Evolutionary conservation across 1,139 yeast genomes (phyloP), one percentile per base, ranked within the genome.

Genomic region (Saccharomyces hybrid): DNA sequence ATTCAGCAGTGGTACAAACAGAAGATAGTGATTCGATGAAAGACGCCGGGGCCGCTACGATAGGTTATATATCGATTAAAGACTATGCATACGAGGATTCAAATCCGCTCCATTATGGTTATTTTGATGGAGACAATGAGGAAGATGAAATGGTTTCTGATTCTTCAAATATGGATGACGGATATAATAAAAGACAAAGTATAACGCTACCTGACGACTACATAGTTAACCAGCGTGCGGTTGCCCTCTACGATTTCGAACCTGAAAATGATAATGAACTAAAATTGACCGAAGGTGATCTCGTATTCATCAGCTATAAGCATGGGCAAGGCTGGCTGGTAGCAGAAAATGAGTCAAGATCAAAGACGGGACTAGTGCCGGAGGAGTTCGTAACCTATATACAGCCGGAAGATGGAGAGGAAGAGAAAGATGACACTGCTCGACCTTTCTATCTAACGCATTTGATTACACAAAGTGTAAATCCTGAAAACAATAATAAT

Each of bases 271-370:
- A 89, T 63, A 93, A 93, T 69, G 99, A 93, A 65, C 83, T 91
- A 53, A 82, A 80, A 12, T 73, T 93, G 47, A 71, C 71, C 7
- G 96, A 87, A 64, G 96, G 97, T 44, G 98, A 93, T 71, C 71
- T 82, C 19, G 82, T 95, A 2, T 86, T 93, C 81, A 86, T 93
- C 32, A 83, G 86, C 57, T 91, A 91, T 70, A 80, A 96, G 59
- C 97, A 93, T 69, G 98, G 98, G 21, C 97, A 93, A 69, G 99
- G 99, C 5, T 93, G 99, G 99, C 77, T 95, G 4, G 98, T 93
- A 51, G 98, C 98, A 0, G 72, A 70, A 55, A 65, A 66, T 55
- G 56, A 61, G 24, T 61, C 57, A 26, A 61, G 65, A 38, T 64
- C 69, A 2, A 62, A 61, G 61, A 88, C 95, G 29, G 99, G 99